phyloP scores from a whole-genome alignment of 2,329 filamentous ascomycete genomes.

The Thelonectria discophora region DNA sequence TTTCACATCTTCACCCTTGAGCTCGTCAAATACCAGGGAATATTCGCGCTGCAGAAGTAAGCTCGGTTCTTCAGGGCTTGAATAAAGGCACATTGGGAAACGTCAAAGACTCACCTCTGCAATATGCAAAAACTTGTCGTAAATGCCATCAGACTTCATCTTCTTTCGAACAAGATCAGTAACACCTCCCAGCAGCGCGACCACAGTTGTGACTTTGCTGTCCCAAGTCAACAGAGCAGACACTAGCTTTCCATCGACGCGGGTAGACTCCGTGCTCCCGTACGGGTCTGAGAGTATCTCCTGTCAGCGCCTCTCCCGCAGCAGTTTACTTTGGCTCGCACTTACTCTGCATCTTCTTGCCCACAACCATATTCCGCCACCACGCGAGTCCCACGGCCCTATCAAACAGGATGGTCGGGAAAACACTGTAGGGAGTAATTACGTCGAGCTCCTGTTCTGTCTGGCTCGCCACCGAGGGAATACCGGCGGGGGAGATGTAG shows the following conservation, averaged over 20 bases:
- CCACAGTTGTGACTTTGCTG: conserved; percentile 53
- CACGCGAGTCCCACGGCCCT: conserved; percentile 51
- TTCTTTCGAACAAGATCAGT: conserved; percentile 49
- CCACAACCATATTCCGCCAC: conserved; percentile 54
- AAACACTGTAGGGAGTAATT: conserved; percentile 52
- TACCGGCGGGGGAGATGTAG: conserved; percentile 54
- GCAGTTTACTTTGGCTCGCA: neutral
- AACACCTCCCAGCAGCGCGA: conserved; percentile 51
- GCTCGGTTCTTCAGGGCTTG: accelerated
- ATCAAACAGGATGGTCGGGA: conserved; percentile 50
- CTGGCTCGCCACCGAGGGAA: conserved; percentile 52
- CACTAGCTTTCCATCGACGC: conserved; percentile 50
- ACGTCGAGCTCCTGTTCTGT: conserved; percentile 52
- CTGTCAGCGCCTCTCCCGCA: neutral
- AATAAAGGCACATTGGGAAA: neutral
- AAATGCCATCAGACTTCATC: conserved; percentile 50
- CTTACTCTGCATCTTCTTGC: conserved; percentile 56
- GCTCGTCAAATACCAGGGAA: conserved; percentile 39
- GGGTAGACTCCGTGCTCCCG: conserved; percentile 53
- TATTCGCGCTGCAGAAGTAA: conserved; percentile 40
- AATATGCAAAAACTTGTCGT: conserved; percentile 48
- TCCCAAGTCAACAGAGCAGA: conserved; percentile 55
- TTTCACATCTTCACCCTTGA: conserved; percentile 44
- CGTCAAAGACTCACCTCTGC: conserved; percentile 35
- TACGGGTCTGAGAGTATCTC: conserved; percentile 44